Evolutionary conservation across 2,329 filamentous ascomycete species (phyloP).

Genomic region (Microdochium nivale): DNA sequence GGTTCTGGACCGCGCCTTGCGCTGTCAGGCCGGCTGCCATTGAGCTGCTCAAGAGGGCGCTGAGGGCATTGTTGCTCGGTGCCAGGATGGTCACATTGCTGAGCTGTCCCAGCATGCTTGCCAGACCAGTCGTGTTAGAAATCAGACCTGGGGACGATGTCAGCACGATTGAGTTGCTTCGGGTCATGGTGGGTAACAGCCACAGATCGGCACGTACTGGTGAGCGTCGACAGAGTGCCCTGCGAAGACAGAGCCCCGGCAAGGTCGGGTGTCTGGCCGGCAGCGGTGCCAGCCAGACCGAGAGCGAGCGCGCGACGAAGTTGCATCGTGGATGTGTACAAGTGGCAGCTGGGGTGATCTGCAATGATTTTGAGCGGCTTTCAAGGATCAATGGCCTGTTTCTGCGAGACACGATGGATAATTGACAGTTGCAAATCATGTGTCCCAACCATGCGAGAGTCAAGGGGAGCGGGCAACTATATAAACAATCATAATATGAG

Average conservation of each 20-base stretch:
- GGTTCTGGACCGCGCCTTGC: slow-evolving; percentile 21
- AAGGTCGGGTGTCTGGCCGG: slow-evolving; percentile 2
- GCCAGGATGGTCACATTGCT: slow-evolving; percentile 50
- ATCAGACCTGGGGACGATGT: slow-evolving; percentile 9
- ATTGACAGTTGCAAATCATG: too few relatives aligned
- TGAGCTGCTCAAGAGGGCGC: slow-evolving; percentile 24
- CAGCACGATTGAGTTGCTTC: neutral
- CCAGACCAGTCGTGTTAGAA: slow-evolving; percentile 6
- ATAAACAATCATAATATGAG: too few relatives aligned
- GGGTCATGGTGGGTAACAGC: neutral
- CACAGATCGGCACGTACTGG: slow-evolving; percentile 4
- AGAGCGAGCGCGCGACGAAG: neutral
- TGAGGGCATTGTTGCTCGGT: slow-evolving; percentile 42
- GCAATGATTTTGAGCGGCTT: too few relatives aligned
- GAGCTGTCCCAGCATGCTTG: slow-evolving; percentile 6
- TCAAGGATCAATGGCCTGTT: too few relatives aligned
- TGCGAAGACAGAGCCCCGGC: slow-evolving; percentile 10
- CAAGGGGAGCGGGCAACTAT: too few relatives aligned
- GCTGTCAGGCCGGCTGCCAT: slow-evolving; percentile 15
- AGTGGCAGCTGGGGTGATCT: too few relatives aligned
- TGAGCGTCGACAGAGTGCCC: slow-evolving; percentile 9
- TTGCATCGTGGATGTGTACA: neutral
- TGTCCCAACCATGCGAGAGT: too few relatives aligned
- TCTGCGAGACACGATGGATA: too few relatives aligned
- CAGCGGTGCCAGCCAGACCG: neutral